Evolutionary conservation across 2,329 filamentous ascomycete genomes (phyloP), one percentile per base, ranked within the genome.

Genomic region (Macrophomina pseudophaseolina): DNA sequence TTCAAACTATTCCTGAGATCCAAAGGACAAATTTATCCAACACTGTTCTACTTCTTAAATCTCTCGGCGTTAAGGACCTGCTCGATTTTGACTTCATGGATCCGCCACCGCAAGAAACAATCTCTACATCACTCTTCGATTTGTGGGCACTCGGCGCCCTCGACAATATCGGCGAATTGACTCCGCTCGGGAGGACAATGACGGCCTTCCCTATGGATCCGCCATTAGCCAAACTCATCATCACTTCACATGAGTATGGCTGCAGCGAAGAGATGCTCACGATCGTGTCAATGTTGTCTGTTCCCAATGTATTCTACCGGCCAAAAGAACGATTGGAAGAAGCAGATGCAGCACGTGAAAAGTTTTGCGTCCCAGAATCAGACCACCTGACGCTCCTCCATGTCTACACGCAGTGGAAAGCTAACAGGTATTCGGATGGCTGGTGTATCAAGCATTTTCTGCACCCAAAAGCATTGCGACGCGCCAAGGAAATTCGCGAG

Each of bases 51-150:
- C 87, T 99, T 58, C 85, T 99, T 54, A 99, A 99, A 76, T 97
- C 93, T 0, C 86, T 99, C 0, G 95, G 95, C 0, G 94, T 99
- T 18, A 94, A 92, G 74, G 94, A 99, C 71, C 84, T 99, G 9
- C 81, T 99, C 0, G 94, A 99, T 77, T 99, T 99, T 74, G 93
- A 98, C 77, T 99, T 99, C 73, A 98, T 99, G 94, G 95, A 99
- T 72, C 95, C 95, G 1, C 95, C 95, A 6, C 95, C 95, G 0
- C 95, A 99, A 79, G 96, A 99, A 74, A 97, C 94, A 0, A 98
- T 99, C 71, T 94, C 93, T 0, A 99, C 95, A 0, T 97, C 94
- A 3, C 89, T 99, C 42, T 99, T 98, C 80, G 95, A 99, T 73
- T 87, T 99, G 0, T 99, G 95, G 95, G 94, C 95, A 0, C 84